Evolutionary conservation across 2,329 filamentous ascomycete genomes (phyloP), one percentile per base, ranked within the genome.

Genomic region (Metarhizium humberi): DNA sequence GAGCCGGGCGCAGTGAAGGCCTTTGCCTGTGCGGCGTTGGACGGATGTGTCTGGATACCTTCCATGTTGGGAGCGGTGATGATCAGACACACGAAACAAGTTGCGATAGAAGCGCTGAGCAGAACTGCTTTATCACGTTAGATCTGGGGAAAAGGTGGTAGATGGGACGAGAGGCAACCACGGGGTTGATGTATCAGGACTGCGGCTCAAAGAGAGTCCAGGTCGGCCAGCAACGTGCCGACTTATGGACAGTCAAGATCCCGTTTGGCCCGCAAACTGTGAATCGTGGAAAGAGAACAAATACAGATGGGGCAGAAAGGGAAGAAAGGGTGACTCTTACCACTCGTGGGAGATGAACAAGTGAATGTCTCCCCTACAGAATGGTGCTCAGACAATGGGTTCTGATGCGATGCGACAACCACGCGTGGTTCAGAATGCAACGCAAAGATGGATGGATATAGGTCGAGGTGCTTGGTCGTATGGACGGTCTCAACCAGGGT

Each of bases 1-100:
- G 91, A 96, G 61, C 90, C 88, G 55, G 92, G 89, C 58, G 90
- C 91, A 66, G 92, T 95, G 75, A 97, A 96, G 69, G 89, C 90
- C 80, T 94, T 94, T 61, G 94, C 94, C 82, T 97, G 92, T 63
- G 87, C 84, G 66, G 92, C 92, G 70, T 85, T 97, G 62, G 87
- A 82, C 51, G 94, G 94, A 70, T 97, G 94, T 64, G 92, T 94
- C 67, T 90, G 91, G 66, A 95, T 87, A 66, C 85, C 83, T 71
- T 95, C 90, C 90, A 96, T 95, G 71, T 73, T 84, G 58, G 59
- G 13, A 43, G 29, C 55, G 61, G 50, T 58, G 59, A 58, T 60
- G 59, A 57, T 57, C 54, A 52, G 29, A 62, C 48, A 58, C 58
- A 59, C 52, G 54, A 60, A 61, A 32, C 18, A 29, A 14, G 25